Evolutionary conservation across 805 yeast genomes (phyloP).

Genomic region (Scheffersomyces spartinae): DNA sequence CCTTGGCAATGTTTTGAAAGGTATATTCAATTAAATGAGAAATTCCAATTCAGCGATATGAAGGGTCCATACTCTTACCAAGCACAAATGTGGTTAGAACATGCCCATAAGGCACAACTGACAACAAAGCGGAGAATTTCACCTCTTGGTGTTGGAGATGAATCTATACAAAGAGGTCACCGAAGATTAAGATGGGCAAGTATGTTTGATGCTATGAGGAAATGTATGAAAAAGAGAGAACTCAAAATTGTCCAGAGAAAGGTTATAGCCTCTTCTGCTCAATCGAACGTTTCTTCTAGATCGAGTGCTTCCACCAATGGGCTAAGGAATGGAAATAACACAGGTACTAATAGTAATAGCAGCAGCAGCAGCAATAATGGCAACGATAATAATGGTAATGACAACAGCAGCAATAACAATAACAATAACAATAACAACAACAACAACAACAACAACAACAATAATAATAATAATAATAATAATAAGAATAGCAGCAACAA

Average conservation of each 20-base stretch:
- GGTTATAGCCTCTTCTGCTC: no score
- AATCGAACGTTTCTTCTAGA: slow-evolving; percentile 4
- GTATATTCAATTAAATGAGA: slow-evolving; percentile 84
- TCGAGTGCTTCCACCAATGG: slow-evolving; percentile 3
- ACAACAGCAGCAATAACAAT: slow-evolving; percentile 25
- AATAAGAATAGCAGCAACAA: slow-evolving; percentile 2
- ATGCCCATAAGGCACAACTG: slow-evolving; percentile 80
- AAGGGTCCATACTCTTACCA: slow-evolving; percentile 73
- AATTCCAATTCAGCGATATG: slow-evolving; percentile 77
- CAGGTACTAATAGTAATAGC: neutral
- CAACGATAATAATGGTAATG: slow-evolving; percentile 2
- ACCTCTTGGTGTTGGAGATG: slow-evolving; percentile 88
- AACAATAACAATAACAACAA: no score
- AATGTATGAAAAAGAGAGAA: slow-evolving; percentile 85
- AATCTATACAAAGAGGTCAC: slow-evolving; percentile 90
- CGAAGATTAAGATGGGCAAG: slow-evolving; percentile 89
- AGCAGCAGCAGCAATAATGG: neutral
- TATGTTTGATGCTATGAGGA: slow-evolving; percentile 91
- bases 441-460: no score
- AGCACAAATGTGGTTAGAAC: slow-evolving; percentile 88
- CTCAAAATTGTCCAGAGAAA: no score
- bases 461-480: slow-evolving; percentile 1
- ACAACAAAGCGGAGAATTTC: slow-evolving; percentile 81
- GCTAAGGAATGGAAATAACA: no score
- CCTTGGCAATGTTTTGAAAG: slow-evolving; percentile 99